Evolutionary conservation across 352 stramenopile genomes (phyloP).

Genomic region (Phytophthora crassamura): DNA sequence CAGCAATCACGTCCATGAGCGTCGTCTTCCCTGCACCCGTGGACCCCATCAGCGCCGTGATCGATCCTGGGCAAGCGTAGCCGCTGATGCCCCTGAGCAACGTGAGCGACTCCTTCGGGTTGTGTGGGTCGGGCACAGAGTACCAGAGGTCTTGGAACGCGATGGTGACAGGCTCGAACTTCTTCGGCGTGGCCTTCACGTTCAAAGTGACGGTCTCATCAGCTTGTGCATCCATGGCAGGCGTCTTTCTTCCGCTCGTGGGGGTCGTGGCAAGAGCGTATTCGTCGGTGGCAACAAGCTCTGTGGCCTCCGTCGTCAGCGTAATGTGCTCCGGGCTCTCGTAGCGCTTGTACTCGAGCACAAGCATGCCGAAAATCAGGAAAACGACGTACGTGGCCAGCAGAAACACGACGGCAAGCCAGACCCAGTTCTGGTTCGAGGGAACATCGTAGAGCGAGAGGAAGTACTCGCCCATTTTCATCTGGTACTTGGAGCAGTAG

Average conservation of each 20-base stretch:
- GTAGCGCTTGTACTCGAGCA: too few species aligned
- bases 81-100: slow-evolving; percentile 67
- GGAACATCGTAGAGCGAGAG: slow-evolving; percentile 38
- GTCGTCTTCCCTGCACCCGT: slow-evolving; percentile 89
- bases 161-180: slow-evolving; percentile 33
- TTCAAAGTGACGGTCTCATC: slow-evolving; percentile 5
- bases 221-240: neutral
- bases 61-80: slow-evolving; percentile 44
- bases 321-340: slow-evolving; percentile 30
- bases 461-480: slow-evolving; percentile 33
- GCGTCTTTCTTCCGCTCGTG: slow-evolving; percentile 5
- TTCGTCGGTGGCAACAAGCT: slow-evolving; percentile 5
- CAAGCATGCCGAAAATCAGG: slow-evolving; percentile 28
- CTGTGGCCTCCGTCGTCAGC: neutral
- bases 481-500: slow-evolving; percentile 28
- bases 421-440: slow-evolving; percentile 32
- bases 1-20: slow-evolving; percentile 92
- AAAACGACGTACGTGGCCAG: slow-evolving; percentile 33
- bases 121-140: slow-evolving; percentile 37
- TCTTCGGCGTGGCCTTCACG: slow-evolving; percentile 4
- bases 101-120: slow-evolving; percentile 55
- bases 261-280: slow-evolving; percentile 20
- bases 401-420: slow-evolving; percentile 32
- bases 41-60: slow-evolving; percentile 64
- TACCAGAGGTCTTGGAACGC: slow-evolving; percentile 50